These are phyloP conservation scores for Eucommia ulmoides DNA, from an alignment of 257 asterid species.

Conservation along the genomic window DNA sequence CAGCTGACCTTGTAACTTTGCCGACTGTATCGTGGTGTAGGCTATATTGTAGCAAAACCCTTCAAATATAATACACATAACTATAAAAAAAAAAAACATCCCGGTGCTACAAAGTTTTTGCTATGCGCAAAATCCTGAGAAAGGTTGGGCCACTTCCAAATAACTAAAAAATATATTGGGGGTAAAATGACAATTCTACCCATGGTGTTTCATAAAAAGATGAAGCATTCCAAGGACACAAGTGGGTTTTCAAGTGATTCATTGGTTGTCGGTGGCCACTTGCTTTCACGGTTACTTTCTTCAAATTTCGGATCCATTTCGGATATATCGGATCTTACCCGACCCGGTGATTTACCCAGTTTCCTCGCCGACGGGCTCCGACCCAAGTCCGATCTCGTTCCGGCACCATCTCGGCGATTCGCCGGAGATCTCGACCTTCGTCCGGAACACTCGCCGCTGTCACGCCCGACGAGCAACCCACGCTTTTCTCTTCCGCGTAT, in stretches of 20 bases:
- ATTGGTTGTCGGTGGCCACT: constrained; percentile 38
- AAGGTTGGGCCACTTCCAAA: too few species aligned
- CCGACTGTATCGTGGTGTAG: too few species aligned
- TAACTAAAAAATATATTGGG: too few species aligned
- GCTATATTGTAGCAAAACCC: too few species aligned
- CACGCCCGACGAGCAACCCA: not conserved
- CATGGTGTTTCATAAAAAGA: too few species aligned
- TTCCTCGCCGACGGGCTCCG: not conserved
- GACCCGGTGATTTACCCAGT: not conserved
- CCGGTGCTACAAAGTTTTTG: too few species aligned
- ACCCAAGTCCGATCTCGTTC: not conserved
- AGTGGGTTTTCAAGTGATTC: constrained; percentile 84
- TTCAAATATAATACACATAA: too few species aligned
- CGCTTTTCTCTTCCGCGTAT: not conserved
- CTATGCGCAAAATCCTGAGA: too few species aligned
- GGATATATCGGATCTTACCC: not conserved
- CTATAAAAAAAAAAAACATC: too few species aligned
- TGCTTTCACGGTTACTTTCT: constrained; percentile 16
- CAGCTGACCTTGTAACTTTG: too few species aligned
- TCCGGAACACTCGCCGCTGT: not conserved
- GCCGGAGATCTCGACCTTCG: not conserved
- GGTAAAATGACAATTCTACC: too few species aligned
- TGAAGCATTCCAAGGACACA: constrained; percentile 91
- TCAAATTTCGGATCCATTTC: constrained; percentile 17
- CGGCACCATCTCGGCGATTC: not conserved